Conservation (phyloP, 2,329 filamentous ascomycete genomes). For the Nemania bipapillata region DNA sequence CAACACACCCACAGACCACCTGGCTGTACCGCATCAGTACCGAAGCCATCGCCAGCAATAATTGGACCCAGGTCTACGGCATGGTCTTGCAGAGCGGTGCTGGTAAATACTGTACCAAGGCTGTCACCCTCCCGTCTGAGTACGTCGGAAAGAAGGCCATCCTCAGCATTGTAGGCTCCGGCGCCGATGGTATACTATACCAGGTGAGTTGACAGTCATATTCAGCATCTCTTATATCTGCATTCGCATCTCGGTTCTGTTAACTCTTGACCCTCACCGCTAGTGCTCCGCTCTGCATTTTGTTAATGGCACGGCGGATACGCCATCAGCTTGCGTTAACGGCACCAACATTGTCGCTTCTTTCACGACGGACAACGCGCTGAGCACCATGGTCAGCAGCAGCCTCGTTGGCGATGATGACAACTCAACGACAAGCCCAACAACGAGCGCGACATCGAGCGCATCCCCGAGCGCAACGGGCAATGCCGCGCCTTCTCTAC, state of each 20-base stretch:
- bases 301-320: conserved; percentile 56
- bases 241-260: background rate
- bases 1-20: conserved; percentile 63
- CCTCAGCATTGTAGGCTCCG: conserved; percentile 63
- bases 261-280: background rate
- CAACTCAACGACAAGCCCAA: background rate
- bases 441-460: background rate
- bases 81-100: conserved; percentile 66
- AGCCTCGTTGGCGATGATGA: conserved; percentile 30
- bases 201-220: conserved; percentile 57
- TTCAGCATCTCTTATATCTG: no score
- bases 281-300: conserved; percentile 68
- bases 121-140: conserved; percentile 60
- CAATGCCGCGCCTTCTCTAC: conserved; percentile 41
- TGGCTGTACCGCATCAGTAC: conserved; percentile 69
- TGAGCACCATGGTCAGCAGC: conserved; percentile 50
- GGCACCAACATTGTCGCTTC: conserved; percentile 50
- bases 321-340: conserved; percentile 54
- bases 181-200: conserved; percentile 66
- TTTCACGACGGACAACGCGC: conserved; percentile 48
- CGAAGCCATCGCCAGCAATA: conserved; percentile 58
- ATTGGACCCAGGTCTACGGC: conserved; percentile 67
- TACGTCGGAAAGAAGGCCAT: conserved; percentile 67
- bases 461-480: conserved; percentile 32
- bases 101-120: conserved; percentile 65